These are phyloP conservation scores for Coemansia sp. DNA, from an alignment of 192 early-diverging fungal species.

Conservation along the genomic window DNA sequence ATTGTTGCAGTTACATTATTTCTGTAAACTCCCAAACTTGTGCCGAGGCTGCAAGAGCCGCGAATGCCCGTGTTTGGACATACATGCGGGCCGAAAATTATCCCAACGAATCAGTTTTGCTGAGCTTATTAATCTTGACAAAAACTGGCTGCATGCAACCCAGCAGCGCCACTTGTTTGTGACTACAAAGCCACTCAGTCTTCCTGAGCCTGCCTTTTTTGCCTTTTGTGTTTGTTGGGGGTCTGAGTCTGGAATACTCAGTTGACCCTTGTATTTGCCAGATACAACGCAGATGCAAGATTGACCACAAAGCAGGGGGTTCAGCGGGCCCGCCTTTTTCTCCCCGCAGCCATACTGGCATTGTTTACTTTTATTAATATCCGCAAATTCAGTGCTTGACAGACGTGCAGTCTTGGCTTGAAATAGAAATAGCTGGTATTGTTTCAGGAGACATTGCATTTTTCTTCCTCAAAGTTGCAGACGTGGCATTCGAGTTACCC, in stretches of 20 bases:
- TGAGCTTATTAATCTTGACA: neutral
- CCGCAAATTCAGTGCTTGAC: neutral
- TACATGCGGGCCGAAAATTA: neutral
- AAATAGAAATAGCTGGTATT: neutral
- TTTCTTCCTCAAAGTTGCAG: neutral
- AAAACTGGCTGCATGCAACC: neutral
- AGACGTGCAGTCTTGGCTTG: neutral
- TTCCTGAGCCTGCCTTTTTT: neutral
- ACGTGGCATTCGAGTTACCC: neutral
- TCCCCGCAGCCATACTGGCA: neutral
- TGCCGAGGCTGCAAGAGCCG: too few relatives aligned
- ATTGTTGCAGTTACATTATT: too few relatives aligned
- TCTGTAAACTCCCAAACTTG: too few relatives aligned
- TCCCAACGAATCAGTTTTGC: neutral
- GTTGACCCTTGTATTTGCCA: too few relatives aligned
- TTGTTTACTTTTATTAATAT: neutral
- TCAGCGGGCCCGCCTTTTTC: neutral
- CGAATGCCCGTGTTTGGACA: too few relatives aligned
- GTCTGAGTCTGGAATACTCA: neutral
- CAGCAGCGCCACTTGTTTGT: neutral
- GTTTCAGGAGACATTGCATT: conserved; percentile 1
- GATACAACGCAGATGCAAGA: too few relatives aligned
- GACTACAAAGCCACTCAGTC: neutral
- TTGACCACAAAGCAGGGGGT: too few relatives aligned
- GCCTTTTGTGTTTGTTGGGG: neutral